Base-by-base conservation (phyloP, 768 basidiomycete species). In the Peribolospora kevripleyi region DNA sequence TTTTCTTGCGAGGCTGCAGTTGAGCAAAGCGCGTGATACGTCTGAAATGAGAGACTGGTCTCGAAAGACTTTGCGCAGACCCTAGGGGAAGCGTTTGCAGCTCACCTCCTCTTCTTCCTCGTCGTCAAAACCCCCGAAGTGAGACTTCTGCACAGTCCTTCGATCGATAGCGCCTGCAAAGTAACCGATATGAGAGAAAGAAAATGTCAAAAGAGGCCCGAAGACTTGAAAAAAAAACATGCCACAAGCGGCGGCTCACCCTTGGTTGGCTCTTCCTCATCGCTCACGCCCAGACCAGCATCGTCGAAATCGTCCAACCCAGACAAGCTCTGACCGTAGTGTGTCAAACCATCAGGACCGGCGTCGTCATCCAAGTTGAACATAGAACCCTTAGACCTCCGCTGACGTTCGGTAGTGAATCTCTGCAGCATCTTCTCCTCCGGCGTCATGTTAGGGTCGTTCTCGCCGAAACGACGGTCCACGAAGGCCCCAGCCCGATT, bases 381-480 rank as follows among this genome's bases (percentile, higher is more conserved):
- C 9, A 77, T 72, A 7, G 71, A 72, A 46, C 80, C 78, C 68
- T 80, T 84, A n/a, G 60, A 80, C 7, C 77, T 42, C 8, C 81
- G 74, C 65, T 90, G 84, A 57, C 86, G 72, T 68, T 97, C 90
- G 60, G 75, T 75, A 7, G 90, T 95, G 66, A 95, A 97, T 40
- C 93, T 81, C 67, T 91, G 88, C 43, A 95, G 73, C 81, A 95
- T 95, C 58, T 87, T 81, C 60, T 97, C 91, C 66, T 98, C 93
- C 41, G 87, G 72, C n/a, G 83, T 80, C 76, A 97, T 79, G 7
- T 79, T 75, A 2, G 88, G 80, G 58, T 97, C 80, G 64, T 84
- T 80, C 75, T 98, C 93, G 69, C 93, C 93, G 65, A 97, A 95
- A 14, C 93, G 81, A 52, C 85, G 76, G 68, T 98, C 93, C 55